These are phyloP conservation scores for Fusarium agapanthi DNA, from an alignment of 2,329 filamentous ascomycete species.

Conservation along the genomic window DNA sequence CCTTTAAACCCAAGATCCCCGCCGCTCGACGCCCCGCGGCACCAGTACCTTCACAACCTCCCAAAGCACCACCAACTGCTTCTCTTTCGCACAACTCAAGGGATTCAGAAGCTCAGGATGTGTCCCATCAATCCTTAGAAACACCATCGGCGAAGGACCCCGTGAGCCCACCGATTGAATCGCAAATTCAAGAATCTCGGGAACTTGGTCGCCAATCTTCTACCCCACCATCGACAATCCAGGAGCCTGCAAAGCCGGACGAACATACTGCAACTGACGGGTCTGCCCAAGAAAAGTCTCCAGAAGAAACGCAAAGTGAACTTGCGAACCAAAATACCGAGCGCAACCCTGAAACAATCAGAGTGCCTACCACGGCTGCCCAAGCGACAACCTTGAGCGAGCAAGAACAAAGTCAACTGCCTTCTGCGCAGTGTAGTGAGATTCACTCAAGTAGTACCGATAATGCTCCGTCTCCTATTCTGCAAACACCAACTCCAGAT, in stretches of 20 bases:
- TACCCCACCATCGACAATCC: slow-evolving; percentile 36
- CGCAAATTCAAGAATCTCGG: slow-evolving; percentile 13
- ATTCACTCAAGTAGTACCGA: neutral
- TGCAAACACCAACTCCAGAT: slow-evolving; percentile 24
- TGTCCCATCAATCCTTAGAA: slow-evolving; percentile 2
- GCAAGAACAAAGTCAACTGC: slow-evolving; percentile 6
- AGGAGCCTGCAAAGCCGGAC: slow-evolving; percentile 26
- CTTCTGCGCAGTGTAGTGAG: neutral
- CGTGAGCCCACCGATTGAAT: neutral
- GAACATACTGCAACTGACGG: neutral
- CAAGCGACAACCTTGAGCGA: slow-evolving; percentile 8
- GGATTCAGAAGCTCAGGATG: slow-evolving; percentile 20
- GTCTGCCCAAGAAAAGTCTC: neutral
- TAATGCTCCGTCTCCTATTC: neutral
- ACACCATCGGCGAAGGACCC: neutral
- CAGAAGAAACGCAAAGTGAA: neutral
- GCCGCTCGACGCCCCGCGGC: slow-evolving; percentile 59
- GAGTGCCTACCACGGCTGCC: neutral
- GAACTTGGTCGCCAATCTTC: slow-evolving; percentile 27
- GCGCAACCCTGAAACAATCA: neutral
- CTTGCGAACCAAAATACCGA: neutral
- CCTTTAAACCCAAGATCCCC: slow-evolving; percentile 77
- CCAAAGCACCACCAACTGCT: slow-evolving; percentile 27
- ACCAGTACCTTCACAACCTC: slow-evolving; percentile 42
- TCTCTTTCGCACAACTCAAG: slow-evolving; percentile 17